Base-by-base conservation (phyloP, 1,284 basidiomycete species). In the Hymenochaete sp. region DNA sequence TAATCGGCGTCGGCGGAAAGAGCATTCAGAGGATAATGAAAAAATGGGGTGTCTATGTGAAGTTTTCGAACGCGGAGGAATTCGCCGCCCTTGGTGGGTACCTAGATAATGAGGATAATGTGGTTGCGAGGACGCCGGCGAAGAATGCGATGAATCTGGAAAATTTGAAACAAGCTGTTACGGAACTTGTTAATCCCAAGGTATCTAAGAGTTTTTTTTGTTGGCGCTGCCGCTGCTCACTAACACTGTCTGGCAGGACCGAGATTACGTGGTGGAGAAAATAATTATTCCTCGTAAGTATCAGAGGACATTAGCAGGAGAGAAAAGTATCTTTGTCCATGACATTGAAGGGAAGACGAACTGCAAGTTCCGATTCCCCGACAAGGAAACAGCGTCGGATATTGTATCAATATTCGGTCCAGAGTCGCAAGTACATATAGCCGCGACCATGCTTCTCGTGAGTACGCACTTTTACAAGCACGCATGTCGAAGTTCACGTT, bases 1-100 rank as follows among this genome's bases (percentile, higher is more conserved):
- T 98, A 63, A 99, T 99, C 56, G 95, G 95, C 51, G 95, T 98
- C 21, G 95, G 93, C 35, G 95, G 95, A 25, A 88, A 93, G 60
- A 98, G 95, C 66, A 98, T 99, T 50, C 95, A 98, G 64, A 80
- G 92, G 50, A 98, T 98, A 65, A 99, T 99, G 95, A 98, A 98
- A 70, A 93, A 96, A 64, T 97, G 88, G 58, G 95, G 95, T 25
- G 95, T 98, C 21, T 98, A 98, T 66, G 96, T 99, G 67, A 98
- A 98, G 67, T 98, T 98, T 61, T 93, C 91, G 33, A 98, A 98
- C 62, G 92, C 93, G 4, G 93, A 98, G 56, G 96, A 98, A 64
- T 98, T 95, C 63, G 92, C 92, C 36, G 81, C 86, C 8, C 73
- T 96, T 48, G 95, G 93, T 26, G 93, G 93, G 11, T 97, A 98